A percentile compares a stretch with the other conserved stretches of the same genome.
Evolutionary conservation across 352 stramenopile genomes (phyloP).

Genomic region (Globisporangium perplexum): DNA sequence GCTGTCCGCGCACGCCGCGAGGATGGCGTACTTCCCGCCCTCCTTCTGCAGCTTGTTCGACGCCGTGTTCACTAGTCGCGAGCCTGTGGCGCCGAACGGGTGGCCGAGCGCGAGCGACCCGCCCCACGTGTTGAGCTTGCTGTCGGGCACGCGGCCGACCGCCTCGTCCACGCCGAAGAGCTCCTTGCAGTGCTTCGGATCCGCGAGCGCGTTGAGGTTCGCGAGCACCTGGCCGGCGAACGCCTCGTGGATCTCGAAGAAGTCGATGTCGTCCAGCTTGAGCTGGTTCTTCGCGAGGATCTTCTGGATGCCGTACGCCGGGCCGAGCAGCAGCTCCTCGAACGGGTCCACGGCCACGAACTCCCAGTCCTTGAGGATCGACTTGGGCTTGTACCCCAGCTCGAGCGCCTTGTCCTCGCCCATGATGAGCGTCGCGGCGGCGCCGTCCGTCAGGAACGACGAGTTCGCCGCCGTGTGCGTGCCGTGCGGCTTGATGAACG

Average conservation of each 20-base stretch:
- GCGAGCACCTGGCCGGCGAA: constrained; percentile 98
- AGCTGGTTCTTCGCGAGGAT: constrained; percentile 82
- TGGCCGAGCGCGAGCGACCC: constrained; percentile 95
- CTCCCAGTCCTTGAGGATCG: constrained; percentile 93
- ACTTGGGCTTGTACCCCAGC: constrained; percentile 94
- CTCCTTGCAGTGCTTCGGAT: constrained; percentile 93
- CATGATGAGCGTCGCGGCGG: constrained; percentile 95
- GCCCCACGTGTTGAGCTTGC: constrained; percentile 98
- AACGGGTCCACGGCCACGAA: constrained; percentile 97
- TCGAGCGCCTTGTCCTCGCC: constrained; percentile 94
- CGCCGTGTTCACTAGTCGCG: constrained; percentile 95
- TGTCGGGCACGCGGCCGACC: constrained; percentile 89
- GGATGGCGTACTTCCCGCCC: constrained; percentile 92
- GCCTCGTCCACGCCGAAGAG: constrained; percentile 87
- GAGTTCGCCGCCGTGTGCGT: constrained; percentile 98
- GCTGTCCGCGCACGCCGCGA: constrained; percentile 97
- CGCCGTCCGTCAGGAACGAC: constrained; percentile 97
- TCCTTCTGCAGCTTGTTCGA: constrained; percentile 96
- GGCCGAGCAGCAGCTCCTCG: constrained; percentile 91
- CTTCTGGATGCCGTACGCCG: constrained; percentile 92
- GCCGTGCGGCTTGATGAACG: constrained; percentile 97
- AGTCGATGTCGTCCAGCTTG: constrained; percentile 94
- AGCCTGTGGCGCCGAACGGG: constrained; percentile 97
- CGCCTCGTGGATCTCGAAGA: constrained; percentile 99
- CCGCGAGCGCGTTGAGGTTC: constrained; percentile 95